Evolutionary conservation across 306 rosid genomes (phyloP).

Genomic region (Trichosanthes truncata): DNA sequence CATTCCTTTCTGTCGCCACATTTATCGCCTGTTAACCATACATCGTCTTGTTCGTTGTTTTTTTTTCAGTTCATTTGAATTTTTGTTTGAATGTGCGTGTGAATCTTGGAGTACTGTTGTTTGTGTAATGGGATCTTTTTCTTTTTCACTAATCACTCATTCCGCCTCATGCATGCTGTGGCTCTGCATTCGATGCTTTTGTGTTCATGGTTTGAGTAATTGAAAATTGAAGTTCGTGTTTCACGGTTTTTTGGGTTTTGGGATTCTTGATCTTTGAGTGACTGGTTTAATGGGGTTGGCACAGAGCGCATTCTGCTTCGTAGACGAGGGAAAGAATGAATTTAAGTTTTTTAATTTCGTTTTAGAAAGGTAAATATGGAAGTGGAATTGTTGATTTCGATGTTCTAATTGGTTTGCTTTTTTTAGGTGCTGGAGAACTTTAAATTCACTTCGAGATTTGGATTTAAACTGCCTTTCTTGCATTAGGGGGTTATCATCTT

Average conservation of each 20-base stretch:
- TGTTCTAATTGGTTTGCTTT: background rate
- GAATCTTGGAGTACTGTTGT: background rate
- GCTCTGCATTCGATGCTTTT: background rate
- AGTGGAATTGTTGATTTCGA: background rate
- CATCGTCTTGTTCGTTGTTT: background rate
- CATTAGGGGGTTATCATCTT: background rate
- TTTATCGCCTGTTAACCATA: background rate
- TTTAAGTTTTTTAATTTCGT: background rate
- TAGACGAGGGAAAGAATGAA: background rate
- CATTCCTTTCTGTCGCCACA: background rate
- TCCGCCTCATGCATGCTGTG: background rate
- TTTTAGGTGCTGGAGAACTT: background rate
- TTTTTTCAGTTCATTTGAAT: background rate
- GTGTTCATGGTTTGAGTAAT: background rate
- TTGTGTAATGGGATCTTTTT: background rate
- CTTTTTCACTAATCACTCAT: background rate
- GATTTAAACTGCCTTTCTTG: background rate
- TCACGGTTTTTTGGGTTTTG: background rate
- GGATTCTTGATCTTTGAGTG: background rate
- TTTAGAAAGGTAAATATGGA: background rate
- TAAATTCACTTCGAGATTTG: background rate
- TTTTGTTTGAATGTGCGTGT: background rate
- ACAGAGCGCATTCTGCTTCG: background rate
- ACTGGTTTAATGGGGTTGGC: background rate
- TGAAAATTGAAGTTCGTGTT: background rate